Base-by-base conservation (phyloP, 2,329 filamentous ascomycete species). In the Cladobotryum protrusum region DNA sequence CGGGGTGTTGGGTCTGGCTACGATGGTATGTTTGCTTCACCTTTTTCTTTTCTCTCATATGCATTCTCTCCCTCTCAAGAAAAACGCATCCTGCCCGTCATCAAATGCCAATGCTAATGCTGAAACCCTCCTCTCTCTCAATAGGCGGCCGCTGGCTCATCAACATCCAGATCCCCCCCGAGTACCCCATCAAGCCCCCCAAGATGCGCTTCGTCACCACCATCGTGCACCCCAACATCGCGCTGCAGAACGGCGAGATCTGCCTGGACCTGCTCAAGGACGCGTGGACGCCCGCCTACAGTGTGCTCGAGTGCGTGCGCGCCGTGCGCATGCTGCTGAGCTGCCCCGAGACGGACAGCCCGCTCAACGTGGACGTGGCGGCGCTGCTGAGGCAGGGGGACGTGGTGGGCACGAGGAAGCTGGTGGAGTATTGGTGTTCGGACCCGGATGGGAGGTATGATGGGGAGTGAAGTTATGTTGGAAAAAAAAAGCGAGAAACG, bases 211-310 rank as follows among this genome's bases (percentile, higher is more conserved):
- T 99, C 72, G 72, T 77, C n/a, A 99, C 90, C 34, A 82, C 83
- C 54, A 82, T 95, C 57, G 87, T 89, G 61, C 90, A 96, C 72
- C 84, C 91, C 43, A 96, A 96, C 69, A 82, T 82, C 32, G 73
- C 75, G 47, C 73, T 79, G 55, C 60, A 77, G 58, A 90, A 82
- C 2, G 93, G 93, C 59, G 91, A 96, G 70, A 93, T 99, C 63
- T 99, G 93, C 67, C 81, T 97, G 24, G 93, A 96, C 64, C 77
- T 97, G 54, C 76, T 99, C 52, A 78, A 79, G 63, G 78, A 85
- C 49, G 78, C 79, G 15, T 97, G 92, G 92, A 86, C 87, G 52
- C 88, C 91, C 1, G 83, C 89, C 15, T 93, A 96, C 68, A 91
- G 85, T 37, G 78, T 97, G 17, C 78, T 85, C 34, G 81, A 85